phyloP scores from a whole-genome alignment of 2,329 filamentous ascomycete species.

The Penicillium sp. region DNA sequence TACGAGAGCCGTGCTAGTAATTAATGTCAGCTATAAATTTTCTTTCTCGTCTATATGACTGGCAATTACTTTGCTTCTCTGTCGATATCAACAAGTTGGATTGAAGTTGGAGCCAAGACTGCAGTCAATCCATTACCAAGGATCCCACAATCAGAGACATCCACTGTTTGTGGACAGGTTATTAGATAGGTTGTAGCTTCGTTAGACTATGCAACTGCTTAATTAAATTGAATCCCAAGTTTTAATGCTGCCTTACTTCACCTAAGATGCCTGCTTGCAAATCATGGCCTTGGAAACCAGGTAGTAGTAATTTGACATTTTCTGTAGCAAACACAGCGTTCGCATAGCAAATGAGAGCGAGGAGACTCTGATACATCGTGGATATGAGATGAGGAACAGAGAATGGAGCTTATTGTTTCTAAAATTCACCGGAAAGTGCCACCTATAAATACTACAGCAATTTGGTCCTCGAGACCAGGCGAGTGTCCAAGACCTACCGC shows the following conservation, averaged over 20 bases:
- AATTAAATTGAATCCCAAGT: background rate
- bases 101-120: background rate
- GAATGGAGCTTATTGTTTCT: no score
- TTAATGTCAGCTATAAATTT: background rate
- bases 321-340: background rate
- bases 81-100: background rate
- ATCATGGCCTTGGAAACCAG: background rate
- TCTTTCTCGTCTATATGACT: background rate
- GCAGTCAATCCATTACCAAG: background rate
- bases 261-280: background rate
- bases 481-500: no score
- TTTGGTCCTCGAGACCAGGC: no score
- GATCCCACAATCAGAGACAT: background rate
- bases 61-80: background rate
- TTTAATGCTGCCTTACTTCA: background rate
- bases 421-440: no score
- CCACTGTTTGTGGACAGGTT: background rate
- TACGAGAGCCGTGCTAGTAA: background rate
- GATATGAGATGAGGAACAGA: no score
- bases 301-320: background rate
- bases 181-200: background rate
- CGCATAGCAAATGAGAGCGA: background rate
- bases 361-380: background rate
- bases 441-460: no score
- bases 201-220: background rate